Evolutionary conservation across 164 flowering plant genomes (phyloP).

Genomic region (Tetrastigma voinierianum): DNA sequence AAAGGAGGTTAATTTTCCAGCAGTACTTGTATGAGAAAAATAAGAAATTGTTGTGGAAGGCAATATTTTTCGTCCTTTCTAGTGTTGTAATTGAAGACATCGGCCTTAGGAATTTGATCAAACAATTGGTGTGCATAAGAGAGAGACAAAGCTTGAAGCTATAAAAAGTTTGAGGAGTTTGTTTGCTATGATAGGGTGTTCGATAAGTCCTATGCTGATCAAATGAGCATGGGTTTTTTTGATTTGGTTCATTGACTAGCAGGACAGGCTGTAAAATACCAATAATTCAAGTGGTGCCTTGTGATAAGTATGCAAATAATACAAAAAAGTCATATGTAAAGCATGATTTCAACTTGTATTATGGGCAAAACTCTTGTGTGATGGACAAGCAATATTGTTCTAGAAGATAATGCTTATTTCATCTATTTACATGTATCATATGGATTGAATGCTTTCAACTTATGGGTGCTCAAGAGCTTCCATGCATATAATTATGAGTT

Average conservation of each 20-base stretch:
- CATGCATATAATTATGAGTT: background rate
- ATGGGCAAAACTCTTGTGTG: no score
- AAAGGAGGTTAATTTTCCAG: no score
- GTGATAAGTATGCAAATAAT: no score
- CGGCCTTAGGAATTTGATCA: constrained; percentile 32
- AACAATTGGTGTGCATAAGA: constrained; percentile 32
- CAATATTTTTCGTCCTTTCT: no score
- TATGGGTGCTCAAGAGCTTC: background rate
- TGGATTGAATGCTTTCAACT: background rate
- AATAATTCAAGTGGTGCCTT: no score
- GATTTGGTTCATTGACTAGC: constrained; percentile 30
- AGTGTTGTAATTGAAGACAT: constrained; percentile 42
- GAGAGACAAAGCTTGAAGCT: constrained; percentile 7
- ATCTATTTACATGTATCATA: background rate
- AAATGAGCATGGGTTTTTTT: constrained; percentile 38
- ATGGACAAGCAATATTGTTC: no score
- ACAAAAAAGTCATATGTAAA: no score
- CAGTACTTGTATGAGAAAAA: no score
- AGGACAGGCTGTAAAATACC: no score
- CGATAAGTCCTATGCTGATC: constrained; percentile 30
- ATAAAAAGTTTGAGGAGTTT: constrained; percentile 23
- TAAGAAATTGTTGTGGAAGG: no score
- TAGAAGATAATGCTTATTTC: no score
- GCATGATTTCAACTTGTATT: no score
- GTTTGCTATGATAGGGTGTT: constrained; percentile 23